Base-by-base conservation (phyloP, 2,329 filamentous ascomycete genomes). In the Hymenoscyphus albidus region DNA sequence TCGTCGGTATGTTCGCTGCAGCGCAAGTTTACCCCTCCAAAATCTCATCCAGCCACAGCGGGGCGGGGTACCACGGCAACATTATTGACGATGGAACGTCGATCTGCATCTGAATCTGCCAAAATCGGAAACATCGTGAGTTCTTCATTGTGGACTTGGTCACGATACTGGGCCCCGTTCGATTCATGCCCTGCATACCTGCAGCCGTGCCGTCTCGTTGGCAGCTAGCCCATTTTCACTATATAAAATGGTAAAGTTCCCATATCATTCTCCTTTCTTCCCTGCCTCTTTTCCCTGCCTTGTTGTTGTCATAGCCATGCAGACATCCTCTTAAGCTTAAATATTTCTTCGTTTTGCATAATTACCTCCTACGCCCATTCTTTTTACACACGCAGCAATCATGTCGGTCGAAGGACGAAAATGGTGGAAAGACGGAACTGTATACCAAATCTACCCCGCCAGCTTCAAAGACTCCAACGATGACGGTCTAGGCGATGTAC, bases 401-500 rank as follows among this genome's bases (percentile, higher is more conserved):
- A 69, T 69, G 66, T 65, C 66, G 4, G 59, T 65, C 42, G 38
- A 62, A 16, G 18, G 64, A 44, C 59, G 64, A 31, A 62, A 62
- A 18, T 86, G 83, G 83, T 86, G 83, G 83, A 85, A 85, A 73
- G 81, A 85, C 70, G 79, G 78, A 59, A 78, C 82, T 3, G 78
- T 85, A 63, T 86, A 86, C 69, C 83, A 86, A 68, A 82, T 86
- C 67, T 86, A 85, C 74, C 84, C 84, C 3, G 81, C 83, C 1
- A 83, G 81, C 1, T 86, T 81, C 74, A 82, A 83, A 67, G 82
- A 85, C 72, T 81, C 81, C 68, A 84, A 87, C 65, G 80, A 81
- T 55, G 83, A 86, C 67, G 85, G 87, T 59, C 79, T 85, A 69
- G 86, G 87, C 12, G 84, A 88, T 66, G 77, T 90, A 27, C 80